Evolutionary conservation across 2,329 filamentous ascomycete genomes (phyloP).

Genomic region (Emergomyces pasteurianus): DNA sequence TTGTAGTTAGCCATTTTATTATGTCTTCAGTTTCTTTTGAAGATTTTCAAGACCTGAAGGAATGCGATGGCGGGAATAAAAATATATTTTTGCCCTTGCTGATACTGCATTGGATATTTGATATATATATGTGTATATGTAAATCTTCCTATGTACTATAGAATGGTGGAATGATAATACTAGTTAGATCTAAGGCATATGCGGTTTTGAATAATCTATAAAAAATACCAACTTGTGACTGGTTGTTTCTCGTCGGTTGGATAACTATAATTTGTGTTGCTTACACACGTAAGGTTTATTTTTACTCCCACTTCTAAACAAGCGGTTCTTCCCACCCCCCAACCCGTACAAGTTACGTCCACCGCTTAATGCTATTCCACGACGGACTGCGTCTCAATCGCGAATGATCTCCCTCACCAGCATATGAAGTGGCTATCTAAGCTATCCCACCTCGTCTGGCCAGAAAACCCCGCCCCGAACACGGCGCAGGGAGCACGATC

Average conservation of each 20-base stretch:
- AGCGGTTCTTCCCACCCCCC: neutral
- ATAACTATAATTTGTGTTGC: neutral
- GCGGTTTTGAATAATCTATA: neutral
- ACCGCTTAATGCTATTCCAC: neutral
- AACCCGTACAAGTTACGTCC: neutral
- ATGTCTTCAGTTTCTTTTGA: neutral
- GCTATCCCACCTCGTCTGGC: neutral
- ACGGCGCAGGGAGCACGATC: neutral
- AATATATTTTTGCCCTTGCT: neutral
- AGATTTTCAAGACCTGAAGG: neutral
- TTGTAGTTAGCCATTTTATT: neutral
- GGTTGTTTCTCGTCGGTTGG: neutral
- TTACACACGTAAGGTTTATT: neutral
- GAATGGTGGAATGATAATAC: neutral
- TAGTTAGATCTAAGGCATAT: neutral
- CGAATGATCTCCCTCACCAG: neutral
- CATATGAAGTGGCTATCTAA: constrained; percentile 1
- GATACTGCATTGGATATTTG: neutral
- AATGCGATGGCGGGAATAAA: neutral
- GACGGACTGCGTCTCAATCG: neutral
- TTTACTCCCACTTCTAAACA: neutral
- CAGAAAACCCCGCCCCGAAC: neutral
- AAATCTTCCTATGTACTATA: neutral
- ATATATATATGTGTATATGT: neutral
- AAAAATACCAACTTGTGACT: neutral